Base-by-base conservation (phyloP, 192 early-diverging fungal genomes). In the Coemansia sp. region DNA sequence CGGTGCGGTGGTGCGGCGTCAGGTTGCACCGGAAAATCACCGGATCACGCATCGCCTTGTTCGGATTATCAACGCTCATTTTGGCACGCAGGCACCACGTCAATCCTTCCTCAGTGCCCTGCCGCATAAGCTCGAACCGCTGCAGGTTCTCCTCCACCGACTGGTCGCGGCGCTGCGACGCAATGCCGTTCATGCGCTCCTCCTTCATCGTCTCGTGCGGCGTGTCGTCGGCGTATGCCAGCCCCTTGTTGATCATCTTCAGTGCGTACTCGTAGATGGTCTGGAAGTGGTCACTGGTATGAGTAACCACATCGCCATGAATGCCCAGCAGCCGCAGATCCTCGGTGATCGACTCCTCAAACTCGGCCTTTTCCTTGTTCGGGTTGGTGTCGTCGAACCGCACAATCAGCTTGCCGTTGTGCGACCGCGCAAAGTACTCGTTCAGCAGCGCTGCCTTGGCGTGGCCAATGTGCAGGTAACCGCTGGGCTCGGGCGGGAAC, bases 361-460 rank as follows among this genome's bases (percentile, higher is more conserved):
- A 99, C 84, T 99, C 97, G 52, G 68, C 83, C 86, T 93, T 94
- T 81, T 99, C 97, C 82, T 99, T 99, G 52, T 69, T 82, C 12
- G 97, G 97, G 74, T 99, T 99, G 35, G 97, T 98, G 78, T 99
- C 96, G 75, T 99, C 97, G 59, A 99, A 98, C 20, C 97, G 91
- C 59, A 98, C 78, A 59, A 98, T 91, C 68, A 99, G 65, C 71
- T 92, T 94, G 61, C 97, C 97, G 50, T 92, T 85, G 83, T 97
- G 94, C 20, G 78, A 66, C 13, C 87, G 74, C 3, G 97, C 97
- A 88, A 99, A 92, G 85, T 95, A 91, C 71, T 99, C 92, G 85
- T 98, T 99, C 56, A 99, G 74, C 51, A 99, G 82, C 12, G 94
- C 97, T 35, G 97, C 97, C 86, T 99, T 99, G 56, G 95, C 94